phyloP scores from a whole-genome alignment of 352 stramenopile genomes.

The Phytophthora citrophthora region DNA sequence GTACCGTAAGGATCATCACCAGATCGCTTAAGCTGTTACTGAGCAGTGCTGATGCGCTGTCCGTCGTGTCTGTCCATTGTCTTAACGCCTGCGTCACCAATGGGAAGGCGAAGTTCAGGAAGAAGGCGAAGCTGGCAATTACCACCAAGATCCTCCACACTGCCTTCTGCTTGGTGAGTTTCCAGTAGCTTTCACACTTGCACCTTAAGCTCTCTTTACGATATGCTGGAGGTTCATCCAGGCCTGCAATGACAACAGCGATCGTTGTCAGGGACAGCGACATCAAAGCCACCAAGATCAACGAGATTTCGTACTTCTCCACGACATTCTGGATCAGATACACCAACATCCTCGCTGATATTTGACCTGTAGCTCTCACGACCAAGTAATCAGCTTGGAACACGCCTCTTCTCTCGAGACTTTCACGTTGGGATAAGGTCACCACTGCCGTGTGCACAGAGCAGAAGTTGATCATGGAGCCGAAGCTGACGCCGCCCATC shows the following conservation, averaged over 20 bases:
- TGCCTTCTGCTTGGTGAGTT: conserved; percentile 59
- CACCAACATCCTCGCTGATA: conserved; percentile 33
- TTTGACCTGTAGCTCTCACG: conserved; percentile 33
- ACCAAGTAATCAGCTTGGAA: conserved; percentile 64
- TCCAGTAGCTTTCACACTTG: conserved; percentile 63
- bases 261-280: conserved; percentile 37
- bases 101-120: conserved; percentile 50
- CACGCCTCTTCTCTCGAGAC: conserved; percentile 40
- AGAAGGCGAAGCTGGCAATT: conserved; percentile 53
- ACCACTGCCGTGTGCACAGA: conserved; percentile 58
- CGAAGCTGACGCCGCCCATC: conserved; percentile 48
- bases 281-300: conserved; percentile 44
- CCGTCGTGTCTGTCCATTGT: conserved; percentile 40
- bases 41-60: conserved; percentile 31
- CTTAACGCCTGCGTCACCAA: conserved; percentile 34
- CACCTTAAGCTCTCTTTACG: conserved; percentile 34
- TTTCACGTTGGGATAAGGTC: conserved; percentile 55
- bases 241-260: conserved; percentile 23
- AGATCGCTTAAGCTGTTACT: conserved; percentile 37
- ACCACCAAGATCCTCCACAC: conserved; percentile 55
- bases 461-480: conserved; percentile 63
- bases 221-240: conserved; percentile 25
- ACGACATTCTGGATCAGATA: conserved; percentile 39
- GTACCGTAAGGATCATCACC: conserved; percentile 45
- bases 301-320: conserved; percentile 19